Evolutionary conservation across 176 grass and related monocot species (phyloP).

Genomic region (Carex parvula): DNA sequence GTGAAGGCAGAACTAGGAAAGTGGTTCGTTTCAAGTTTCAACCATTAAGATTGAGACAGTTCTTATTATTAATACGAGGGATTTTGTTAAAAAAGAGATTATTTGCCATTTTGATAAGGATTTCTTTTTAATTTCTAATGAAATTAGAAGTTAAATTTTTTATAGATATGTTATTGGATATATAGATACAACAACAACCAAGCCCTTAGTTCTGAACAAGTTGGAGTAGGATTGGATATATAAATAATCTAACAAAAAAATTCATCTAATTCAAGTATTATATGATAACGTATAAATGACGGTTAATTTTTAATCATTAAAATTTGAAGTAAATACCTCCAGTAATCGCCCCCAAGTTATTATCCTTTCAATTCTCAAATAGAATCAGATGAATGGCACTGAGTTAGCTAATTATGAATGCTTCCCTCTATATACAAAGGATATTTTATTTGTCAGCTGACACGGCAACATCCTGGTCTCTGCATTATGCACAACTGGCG

Average conservation of each 20-base stretch:
- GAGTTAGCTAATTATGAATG: neutral
- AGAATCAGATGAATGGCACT: neutral
- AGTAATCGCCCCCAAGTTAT: neutral
- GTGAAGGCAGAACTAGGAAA: neutral
- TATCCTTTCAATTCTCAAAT: neutral
- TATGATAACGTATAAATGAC: too few species aligned
- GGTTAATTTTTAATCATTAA: too few species aligned
- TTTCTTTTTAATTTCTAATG: too few species aligned
- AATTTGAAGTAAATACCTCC: too few species aligned
- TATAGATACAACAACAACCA: too few species aligned
- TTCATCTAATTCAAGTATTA: too few species aligned
- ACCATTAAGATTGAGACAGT: neutral
- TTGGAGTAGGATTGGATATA: too few species aligned
- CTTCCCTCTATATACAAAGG: neutral
- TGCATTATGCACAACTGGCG: neutral
- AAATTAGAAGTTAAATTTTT: too few species aligned
- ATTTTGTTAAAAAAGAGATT: neutral
- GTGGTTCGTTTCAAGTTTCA: neutral
- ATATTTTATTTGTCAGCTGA: neutral
- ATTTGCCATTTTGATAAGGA: too few species aligned
- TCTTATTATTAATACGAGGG: neutral
- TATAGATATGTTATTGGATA: too few species aligned
- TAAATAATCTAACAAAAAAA: too few species aligned
- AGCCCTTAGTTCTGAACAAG: too few species aligned
- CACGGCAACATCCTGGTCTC: neutral